Percentiles rank a stretch among this genome's conserved stretches.
Evolutionary conservation across 306 rosid genomes (phyloP).

Genomic region (Lathyrus aphaca): DNA sequence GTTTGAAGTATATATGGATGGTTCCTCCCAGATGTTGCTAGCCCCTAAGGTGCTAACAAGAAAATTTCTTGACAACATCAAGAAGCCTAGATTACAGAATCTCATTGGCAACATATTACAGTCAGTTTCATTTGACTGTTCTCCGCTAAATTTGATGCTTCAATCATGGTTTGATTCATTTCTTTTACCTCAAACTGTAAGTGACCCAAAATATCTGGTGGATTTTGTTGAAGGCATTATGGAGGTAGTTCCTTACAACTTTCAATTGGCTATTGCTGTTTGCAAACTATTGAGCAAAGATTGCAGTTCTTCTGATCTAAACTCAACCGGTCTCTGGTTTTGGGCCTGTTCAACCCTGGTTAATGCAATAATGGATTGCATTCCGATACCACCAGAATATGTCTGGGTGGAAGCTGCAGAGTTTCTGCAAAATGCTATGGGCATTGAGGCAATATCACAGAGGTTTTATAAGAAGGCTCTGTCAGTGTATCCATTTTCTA

Average conservation of each 20-base stretch:
- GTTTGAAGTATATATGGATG: constrained; percentile 59
- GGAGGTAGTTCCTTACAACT: constrained; percentile 77
- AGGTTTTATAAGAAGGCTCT: constrained; percentile 72
- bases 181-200: constrained; percentile 60
- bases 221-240: constrained; percentile 83
- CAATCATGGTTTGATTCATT: constrained; percentile 80
- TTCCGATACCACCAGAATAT: constrained; percentile 83
- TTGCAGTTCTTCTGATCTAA: constrained; percentile 39
- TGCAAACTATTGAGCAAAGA: constrained; percentile 62
- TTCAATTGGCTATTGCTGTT: constrained; percentile 62
- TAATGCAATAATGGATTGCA: constrained; percentile 64
- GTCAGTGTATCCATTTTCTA: constrained; percentile 76
- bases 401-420: constrained; percentile 84
- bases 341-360: constrained; percentile 90
- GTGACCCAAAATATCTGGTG: constrained; percentile 68
- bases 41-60: constrained; percentile 61
- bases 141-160: constrained; percentile 68
- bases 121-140: constrained; percentile 66
- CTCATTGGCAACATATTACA: constrained; percentile 56
- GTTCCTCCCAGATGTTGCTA: constrained; percentile 44
- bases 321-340: constrained; percentile 60
- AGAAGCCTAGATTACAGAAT: constrained; percentile 76
- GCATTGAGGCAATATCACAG: constrained; percentile 56
- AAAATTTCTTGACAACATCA: constrained; percentile 60
- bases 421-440: constrained; percentile 54